These are phyloP conservation scores for Setaria viridis DNA, from an alignment of 202 grass and related monocot species.

Conservation along the genomic window DNA sequence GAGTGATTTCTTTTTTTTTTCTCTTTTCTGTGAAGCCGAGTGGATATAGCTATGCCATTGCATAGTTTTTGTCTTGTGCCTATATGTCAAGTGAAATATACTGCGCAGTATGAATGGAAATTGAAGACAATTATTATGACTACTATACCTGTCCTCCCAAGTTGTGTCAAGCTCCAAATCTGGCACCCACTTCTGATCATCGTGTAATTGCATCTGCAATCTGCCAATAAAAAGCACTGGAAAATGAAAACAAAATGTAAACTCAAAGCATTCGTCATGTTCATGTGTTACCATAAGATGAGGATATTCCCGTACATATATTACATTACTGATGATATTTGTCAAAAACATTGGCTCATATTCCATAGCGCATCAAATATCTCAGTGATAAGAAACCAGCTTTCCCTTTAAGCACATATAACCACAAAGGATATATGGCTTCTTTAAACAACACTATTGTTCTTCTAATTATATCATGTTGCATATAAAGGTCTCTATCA, in stretches of 20 bases:
- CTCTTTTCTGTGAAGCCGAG: slow-evolving; percentile 31
- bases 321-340: slow-evolving; percentile 17
- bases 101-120: slow-evolving; percentile 26
- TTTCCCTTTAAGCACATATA: background rate
- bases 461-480: slow-evolving; percentile 3
- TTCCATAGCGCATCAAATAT: slow-evolving; percentile 9
- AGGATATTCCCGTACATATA: background rate
- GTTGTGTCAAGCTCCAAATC: slow-evolving; percentile 20
- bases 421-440: slow-evolving; percentile 4
- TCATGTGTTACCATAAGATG: background rate
- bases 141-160: slow-evolving; percentile 10
- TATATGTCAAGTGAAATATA: slow-evolving; percentile 32
- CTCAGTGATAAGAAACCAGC: background rate
- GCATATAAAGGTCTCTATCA: slow-evolving; percentile 18
- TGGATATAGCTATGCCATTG: slow-evolving; percentile 56
- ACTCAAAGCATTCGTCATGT: background rate
- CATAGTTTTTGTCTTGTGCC: slow-evolving; percentile 46
- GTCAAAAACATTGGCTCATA: background rate
- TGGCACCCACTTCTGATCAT: background rate
- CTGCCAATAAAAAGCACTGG: background rate
- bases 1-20: slow-evolving; percentile 4
- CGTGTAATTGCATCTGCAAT: slow-evolving; percentile 4
- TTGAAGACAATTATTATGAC: slow-evolving; percentile 15
- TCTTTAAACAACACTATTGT: background rate
- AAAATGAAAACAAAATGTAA: background rate